Conservation (phyloP, 805 yeast genomes). For the Zygosaccharomyces bailii region DNA sequence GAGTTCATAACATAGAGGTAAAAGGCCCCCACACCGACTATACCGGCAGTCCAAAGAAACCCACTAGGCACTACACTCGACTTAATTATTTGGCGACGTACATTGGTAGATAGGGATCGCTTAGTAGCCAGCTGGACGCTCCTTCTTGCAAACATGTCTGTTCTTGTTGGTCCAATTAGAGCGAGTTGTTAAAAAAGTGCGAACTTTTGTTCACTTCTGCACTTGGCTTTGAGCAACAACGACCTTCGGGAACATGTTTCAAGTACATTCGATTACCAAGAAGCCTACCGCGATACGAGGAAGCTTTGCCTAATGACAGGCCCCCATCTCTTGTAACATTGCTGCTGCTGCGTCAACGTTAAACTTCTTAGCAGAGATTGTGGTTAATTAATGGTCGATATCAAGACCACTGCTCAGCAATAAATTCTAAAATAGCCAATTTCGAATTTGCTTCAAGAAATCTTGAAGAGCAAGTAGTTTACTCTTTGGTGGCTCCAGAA, state of each 20-base stretch:
- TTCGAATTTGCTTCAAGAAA: not conserved
- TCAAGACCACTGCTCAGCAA: no score
- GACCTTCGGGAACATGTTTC: not conserved
- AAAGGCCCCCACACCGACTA: conserved; percentile 40
- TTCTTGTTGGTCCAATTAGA: not conserved
- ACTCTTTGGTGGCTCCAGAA: not conserved
- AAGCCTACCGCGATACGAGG: no score
- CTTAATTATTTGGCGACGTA: conserved; percentile 15
- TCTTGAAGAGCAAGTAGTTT: not conserved
- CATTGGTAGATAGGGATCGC: conserved; percentile 11
- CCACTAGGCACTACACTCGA: conserved; percentile 21
- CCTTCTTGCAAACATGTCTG: conserved; percentile 14
- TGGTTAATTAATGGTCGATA: no score
- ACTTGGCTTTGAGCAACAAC: not conserved
- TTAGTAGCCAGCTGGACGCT: conserved; percentile 11
- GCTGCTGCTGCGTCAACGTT: not conserved
- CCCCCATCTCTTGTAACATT: not conserved
- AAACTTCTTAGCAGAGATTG: no score
- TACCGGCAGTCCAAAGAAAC: conserved; percentile 24
- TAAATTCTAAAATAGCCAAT: no score
- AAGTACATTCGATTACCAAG: no score
- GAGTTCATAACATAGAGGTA: conserved; percentile 65
- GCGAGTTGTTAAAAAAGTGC: not conserved
- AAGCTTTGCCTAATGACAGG: no score
- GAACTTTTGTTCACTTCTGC: conserved; percentile 2